Base-by-base conservation (phyloP, 805 yeast species). In the Kodamaea restingae region DNA sequence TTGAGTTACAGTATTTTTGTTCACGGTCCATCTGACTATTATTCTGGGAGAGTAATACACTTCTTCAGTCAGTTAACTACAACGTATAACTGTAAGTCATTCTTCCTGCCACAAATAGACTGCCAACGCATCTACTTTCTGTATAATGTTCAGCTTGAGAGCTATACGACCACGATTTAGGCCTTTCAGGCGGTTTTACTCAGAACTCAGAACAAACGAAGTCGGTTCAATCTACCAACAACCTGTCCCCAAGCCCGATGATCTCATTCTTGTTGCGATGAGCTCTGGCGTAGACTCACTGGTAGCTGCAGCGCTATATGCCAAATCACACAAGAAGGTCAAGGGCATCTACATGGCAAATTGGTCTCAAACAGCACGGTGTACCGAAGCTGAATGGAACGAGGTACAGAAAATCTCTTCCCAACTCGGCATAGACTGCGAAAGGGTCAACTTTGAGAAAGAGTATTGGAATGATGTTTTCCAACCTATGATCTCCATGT, bases 221-320 rank as follows among this genome's bases (percentile, higher is more conserved):
- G 18, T 39, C 8, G 31, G 25, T 15, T 21, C 38, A 7, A 43
- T 38, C 5, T 61, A 60, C 40, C 32, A 42, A 2, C 87, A 71
- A 55, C 58, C 53, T 4, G 44, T 49, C 14, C 91, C 91, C 0
- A 45, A 49, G 0, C 47, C 46, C 7, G 57, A 69, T 22, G 95
- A 86, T 50, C 76, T 73, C 39, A 75, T 91, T 15, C 64, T 84
- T 15, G 78, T 93, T 4, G 96, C 98, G 6, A 86, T 93, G 96
- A 87, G 96, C 1, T 85, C 95, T 0, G 98, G 98, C 0, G 98
- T 93, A 1, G 98, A 93, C 60, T 90, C 97, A 0, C 83, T 96
- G 1, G 88, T 90, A 1, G 76, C 84, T 2, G 97, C 98, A 0
- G 79, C 84, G 0, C 40, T 85, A 44, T 80, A 71, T 48, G 67